Evolutionary conservation across 129 eudicot genomes (phyloP).

Genomic region (Arctium minus): DNA sequence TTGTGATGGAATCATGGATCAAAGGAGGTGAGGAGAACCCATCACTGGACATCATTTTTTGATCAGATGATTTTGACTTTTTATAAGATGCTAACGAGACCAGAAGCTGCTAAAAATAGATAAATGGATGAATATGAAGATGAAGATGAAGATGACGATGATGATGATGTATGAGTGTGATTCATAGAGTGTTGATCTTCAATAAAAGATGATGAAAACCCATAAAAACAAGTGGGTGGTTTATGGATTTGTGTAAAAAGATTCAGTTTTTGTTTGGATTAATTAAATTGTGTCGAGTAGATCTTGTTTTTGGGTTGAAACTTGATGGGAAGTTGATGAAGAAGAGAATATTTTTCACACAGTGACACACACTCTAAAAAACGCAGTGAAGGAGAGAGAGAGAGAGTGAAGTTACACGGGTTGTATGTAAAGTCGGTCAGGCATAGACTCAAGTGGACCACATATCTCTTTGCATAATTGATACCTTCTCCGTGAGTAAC

Average conservation of each 20-base stretch:
- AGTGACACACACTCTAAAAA: conserved; percentile 19
- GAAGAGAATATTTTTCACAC: conserved; percentile 11
- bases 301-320: conserved; percentile 6
- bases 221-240: background rate
- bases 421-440: conserved; percentile 33
- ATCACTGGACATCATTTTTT: conserved; percentile 25
- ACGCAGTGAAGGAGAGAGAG: conserved; percentile 1
- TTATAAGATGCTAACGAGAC: background rate
- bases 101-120: conserved; percentile 29
- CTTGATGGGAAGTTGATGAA: background rate
- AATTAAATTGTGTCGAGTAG: background rate
- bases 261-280: background rate
- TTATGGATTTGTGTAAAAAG: background rate
- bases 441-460: conserved; percentile 36
- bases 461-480: conserved; percentile 21
- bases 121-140: background rate
- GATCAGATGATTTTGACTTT: background rate
- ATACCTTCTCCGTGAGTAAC: conserved; percentile 42
- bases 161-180: conserved; percentile 32
- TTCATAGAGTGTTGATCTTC: conserved; percentile 3
- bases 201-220: conserved; percentile 13
- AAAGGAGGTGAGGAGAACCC: conserved; percentile 21
- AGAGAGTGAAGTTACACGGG: conserved; percentile 27
- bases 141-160: conserved; percentile 9
- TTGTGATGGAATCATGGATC: conserved; percentile 18